Conservation (phyloP, 805 yeast genomes). For the Candida qinlingensis region DNA sequence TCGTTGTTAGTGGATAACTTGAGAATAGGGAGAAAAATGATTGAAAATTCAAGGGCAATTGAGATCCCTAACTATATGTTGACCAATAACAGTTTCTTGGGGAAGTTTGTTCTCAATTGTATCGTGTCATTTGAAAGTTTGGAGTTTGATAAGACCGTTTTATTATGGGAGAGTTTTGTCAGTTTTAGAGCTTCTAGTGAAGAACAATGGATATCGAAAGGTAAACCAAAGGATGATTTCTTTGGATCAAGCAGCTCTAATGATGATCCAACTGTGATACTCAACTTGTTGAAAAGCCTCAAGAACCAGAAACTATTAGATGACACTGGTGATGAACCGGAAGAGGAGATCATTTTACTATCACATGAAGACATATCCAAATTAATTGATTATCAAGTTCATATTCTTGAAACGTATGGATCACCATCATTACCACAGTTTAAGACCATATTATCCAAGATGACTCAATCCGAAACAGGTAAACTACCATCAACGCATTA, state of each 20-base stretch:
- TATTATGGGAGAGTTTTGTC: constrained; percentile 38
- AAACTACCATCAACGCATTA: constrained; percentile 47
- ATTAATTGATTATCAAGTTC: constrained; percentile 48
- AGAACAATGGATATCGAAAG: constrained; percentile 26
- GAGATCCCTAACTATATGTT: constrained; percentile 22
- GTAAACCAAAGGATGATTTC: constrained; percentile 10
- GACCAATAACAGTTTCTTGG: constrained; percentile 38
- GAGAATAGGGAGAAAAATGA: constrained; percentile 28
- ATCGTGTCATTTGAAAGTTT: constrained; percentile 36
- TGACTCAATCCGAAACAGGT: constrained; percentile 42
- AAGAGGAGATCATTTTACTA: constrained; percentile 29
- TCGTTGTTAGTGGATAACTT: constrained; percentile 31
- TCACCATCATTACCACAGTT: constrained; percentile 43
- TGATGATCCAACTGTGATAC: constrained; percentile 19
- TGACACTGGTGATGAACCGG: constrained; percentile 1
- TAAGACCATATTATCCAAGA: constrained; percentile 34
- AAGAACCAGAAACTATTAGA: constrained; percentile 2
- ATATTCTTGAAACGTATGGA: constrained; percentile 46
- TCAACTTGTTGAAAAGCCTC: constrained; percentile 9
- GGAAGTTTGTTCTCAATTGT: constrained; percentile 39
- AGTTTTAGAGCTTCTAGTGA: constrained; percentile 28
- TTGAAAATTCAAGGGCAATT: constrained; percentile 7
- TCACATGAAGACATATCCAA: constrained; percentile 48
- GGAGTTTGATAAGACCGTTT: constrained; percentile 41
- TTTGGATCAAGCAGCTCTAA: constrained; percentile 17